Evolutionary conservation across 805 yeast genomes (phyloP).

Genomic region (Kodamaea leandrae): DNA sequence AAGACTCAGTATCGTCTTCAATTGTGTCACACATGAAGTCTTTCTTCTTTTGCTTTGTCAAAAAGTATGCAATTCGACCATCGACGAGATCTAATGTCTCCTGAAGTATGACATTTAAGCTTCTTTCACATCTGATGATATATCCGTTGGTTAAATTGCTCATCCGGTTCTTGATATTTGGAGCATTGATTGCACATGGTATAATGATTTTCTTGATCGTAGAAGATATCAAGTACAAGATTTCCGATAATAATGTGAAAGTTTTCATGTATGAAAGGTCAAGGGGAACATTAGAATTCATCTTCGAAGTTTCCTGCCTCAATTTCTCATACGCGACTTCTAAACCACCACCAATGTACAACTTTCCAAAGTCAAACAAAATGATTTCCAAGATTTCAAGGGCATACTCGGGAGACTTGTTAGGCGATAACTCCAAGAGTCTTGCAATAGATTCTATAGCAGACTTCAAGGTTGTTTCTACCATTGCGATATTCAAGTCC

Average conservation of each 20-base stretch:
- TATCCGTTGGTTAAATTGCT: constrained; percentile 60
- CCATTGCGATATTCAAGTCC: constrained; percentile 41
- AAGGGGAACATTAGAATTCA: constrained; percentile 25
- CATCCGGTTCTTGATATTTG: constrained; percentile 56
- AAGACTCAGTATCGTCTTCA: constrained; percentile 69
- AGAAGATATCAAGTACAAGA: constrained; percentile 63
- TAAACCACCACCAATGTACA: constrained; percentile 71
- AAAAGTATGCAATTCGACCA: constrained; percentile 43
- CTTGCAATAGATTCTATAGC: constrained; percentile 75
- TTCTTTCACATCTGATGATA: constrained; percentile 58
- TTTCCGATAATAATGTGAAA: constrained; percentile 54
- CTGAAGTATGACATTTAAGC: constrained; percentile 60
- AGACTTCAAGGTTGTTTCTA: constrained; percentile 65
- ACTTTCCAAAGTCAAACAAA: constrained; percentile 65
- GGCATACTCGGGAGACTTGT: constrained; percentile 58
- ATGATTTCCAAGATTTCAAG: constrained; percentile 66
- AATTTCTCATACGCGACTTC: constrained; percentile 61
- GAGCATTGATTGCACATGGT: constrained; percentile 66
- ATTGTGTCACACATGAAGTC: constrained; percentile 55
- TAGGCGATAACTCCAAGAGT: constrained; percentile 68
- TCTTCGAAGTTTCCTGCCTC: constrained; percentile 34
- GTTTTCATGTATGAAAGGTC: constrained; percentile 49
- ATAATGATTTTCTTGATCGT: constrained; percentile 71
- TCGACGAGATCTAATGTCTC: constrained; percentile 56
- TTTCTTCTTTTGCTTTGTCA: constrained; percentile 68